A percentile compares a stretch with the other conserved stretches of the same genome.
These are phyloP conservation scores for Podospora didyma DNA, from an alignment of 495 filamentous ascomycete species.

Conservation along the genomic window DNA sequence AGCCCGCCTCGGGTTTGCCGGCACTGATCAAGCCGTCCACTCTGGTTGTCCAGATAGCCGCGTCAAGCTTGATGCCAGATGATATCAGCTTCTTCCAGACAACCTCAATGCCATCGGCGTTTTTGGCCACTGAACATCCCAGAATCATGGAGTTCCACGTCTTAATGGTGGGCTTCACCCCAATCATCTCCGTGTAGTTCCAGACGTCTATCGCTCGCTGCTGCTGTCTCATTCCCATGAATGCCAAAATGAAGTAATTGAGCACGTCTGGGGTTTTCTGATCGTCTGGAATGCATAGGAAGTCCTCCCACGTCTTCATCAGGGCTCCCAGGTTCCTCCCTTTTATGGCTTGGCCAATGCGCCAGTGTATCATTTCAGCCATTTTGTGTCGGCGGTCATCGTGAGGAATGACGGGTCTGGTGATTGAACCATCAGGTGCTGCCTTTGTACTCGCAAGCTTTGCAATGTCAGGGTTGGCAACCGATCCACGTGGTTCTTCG, in stretches of 20 bases:
- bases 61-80: constrained; percentile 53
- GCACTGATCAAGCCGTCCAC: constrained; percentile 55
- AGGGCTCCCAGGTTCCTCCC: constrained; percentile 14
- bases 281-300: constrained; percentile 19
- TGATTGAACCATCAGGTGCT: not conserved
- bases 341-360: constrained; percentile 15
- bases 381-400: no score
- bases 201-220: constrained; percentile 53
- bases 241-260: constrained; percentile 51
- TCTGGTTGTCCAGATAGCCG: constrained; percentile 55
- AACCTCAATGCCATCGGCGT: constrained; percentile 46
- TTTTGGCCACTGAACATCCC: constrained; percentile 48
- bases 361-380: constrained; percentile 3
- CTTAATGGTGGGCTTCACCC: constrained; percentile 46
- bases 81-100: constrained; percentile 56
- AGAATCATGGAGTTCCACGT: constrained; percentile 63
- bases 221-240: constrained; percentile 44
- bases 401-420: no score
- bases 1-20: constrained; percentile 41
- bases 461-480: constrained; percentile 15
- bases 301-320: constrained; percentile 25
- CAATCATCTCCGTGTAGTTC: constrained; percentile 51
- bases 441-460: constrained; percentile 9
- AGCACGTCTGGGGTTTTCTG: constrained; percentile 38
- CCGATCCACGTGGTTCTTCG: no score